Evolutionary conservation across 768 basidiomycete species (phyloP), one percentile per base, ranked within the genome.

Genomic region (Psilocybe subaeruginosa): DNA sequence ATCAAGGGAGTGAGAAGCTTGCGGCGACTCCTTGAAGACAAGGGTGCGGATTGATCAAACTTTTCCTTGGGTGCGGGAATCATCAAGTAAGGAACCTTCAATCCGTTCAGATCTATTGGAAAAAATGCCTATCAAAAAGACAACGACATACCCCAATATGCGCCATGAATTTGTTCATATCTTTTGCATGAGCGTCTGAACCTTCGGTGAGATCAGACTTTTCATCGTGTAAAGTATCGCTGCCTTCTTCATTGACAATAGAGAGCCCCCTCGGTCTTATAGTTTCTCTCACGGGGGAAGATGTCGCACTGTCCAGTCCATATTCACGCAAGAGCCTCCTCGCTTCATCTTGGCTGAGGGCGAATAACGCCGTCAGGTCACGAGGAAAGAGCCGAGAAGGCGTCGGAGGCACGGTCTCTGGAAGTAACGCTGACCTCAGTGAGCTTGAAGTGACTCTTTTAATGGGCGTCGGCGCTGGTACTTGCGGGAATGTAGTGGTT

Each of bases 331-430:
- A 67, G 0, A 84, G 77, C 35, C 69, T 72, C 57, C 72, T 73
- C 0, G 81, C 77, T 19, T 73, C 71, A 12, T 77, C 76, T n/a
- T 78, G 71, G 14, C 71, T 74, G 27, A 84, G 72, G n/a, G 74
- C 68, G 63, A 83, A 79, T 8, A 86, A 71, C 3, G 74, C 72
- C n/a, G 72, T 70, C 39, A 85, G 67, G 60, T 82, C 77, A n/a
- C 72, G 72, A 14, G 84, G 83, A 70, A 84, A 84, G 33, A 79
- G 67, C 1, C 77, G 73, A 3, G 83, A 85, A 4, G 78, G 72
- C 0, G 76, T 78, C 0, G 77, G 73, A 16, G 77, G 69, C 23
- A 70, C 64, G 1, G 67, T 64, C 23, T 66, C 64, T 37, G 75
- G 65, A 46, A 67, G 57, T 35, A 66, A 59, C 11, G 67, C 59